Evolutionary conservation across 1,139 yeast genomes (phyloP), one percentile per base, ranked within the genome.

Genomic region (Zygoascus sp.): DNA sequence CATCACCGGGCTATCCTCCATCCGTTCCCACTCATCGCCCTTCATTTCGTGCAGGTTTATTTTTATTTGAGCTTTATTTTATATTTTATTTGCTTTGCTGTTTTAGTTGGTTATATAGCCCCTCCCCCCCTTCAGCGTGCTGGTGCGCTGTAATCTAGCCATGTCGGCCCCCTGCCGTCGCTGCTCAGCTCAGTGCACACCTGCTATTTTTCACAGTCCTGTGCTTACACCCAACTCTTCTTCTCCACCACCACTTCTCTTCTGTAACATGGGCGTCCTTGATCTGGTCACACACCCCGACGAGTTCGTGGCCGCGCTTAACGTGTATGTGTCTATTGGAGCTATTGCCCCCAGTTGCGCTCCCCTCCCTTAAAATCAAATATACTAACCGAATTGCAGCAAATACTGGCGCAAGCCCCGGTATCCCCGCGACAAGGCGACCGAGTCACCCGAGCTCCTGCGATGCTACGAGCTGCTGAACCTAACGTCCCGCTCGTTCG

Each of bases 401-500:
- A 66, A 65, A 51, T 56, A 53, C 47, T 51, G 59, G 44, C 55
- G 59, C 5, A 47, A 77, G 50, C 73, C 80, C 1, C 59, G 77
- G 32, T 79, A 79, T 62, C 80, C 85, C 6, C 68, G 79, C 34
- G 73, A 74, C 44, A 67, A 69, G 5, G 50, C 68, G 5, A 60
- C 59, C 3, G 79, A 73, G 51, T 52, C 81, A 0, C 67, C 70
- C 3, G 70, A 79, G 16, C 69, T 84, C 54, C 69, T 66, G 51
- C 72, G 80, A 66, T 88, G 97, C 65, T 87, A 83, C 62, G 76
- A 79, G 52, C 71, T 89, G 49, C 72, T 92, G 53, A 70, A 71
- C 36, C 53, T 68, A 53, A 86, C 97, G 0, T 89, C 97, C 13
- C 79, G 98, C 56, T 88, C 97, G 5, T 92, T 92, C 65, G 90